Base-by-base conservation (phyloP, 2,329 filamentous ascomycete species). In the Cordyceps sp. region DNA sequence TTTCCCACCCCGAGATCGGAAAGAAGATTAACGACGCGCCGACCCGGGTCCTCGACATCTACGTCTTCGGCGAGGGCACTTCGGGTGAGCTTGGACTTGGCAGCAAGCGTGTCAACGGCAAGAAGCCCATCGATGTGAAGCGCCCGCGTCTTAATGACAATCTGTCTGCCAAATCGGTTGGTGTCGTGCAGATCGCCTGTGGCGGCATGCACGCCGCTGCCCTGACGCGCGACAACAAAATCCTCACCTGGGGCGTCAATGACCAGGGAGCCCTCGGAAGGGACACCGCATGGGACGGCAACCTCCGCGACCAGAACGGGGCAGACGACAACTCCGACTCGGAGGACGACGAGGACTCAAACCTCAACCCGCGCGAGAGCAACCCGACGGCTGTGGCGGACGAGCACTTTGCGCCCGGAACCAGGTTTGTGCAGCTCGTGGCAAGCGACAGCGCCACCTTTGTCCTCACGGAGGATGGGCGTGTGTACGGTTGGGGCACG, bases 221-320 rank as follows among this genome's bases (percentile, higher is more conserved):
- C 4, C 58, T 90, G 32, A 88, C 83, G 31, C 68, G 75, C 42
- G 78, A 88, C 52, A 83, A 85, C 61, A 76, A 75, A 56, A 79
- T 92, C 42, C 59, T 84, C 33, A 85, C 80, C 19, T 92, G 83
- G 83, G 83, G 83, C 33, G 82, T 90, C 43, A 90, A 90, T 49
- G 83, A 92, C 47, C 75, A 85, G 47, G 78, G 79, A 39, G 80
- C 83, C 8, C 66, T 92, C 24, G 83, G 83, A 26, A 67, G 83
- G 47, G 69, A 81, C 47, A 86, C 79, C 4, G 58, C 58, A 10
- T 78, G 74, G 65, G 69, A 77, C 3, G 77, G 77, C 30, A 73
- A 72, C 14, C 53, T 69, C 20, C 63, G 69, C 34, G 69, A 74
- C 33, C 57, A n/a, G n/a, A n/a, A 63, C 36, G 69, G 70, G 24